These are phyloP conservation scores for Osmanthus fragrans DNA, from an alignment of 257 asterid genomes.

Conservation along the genomic window DNA sequence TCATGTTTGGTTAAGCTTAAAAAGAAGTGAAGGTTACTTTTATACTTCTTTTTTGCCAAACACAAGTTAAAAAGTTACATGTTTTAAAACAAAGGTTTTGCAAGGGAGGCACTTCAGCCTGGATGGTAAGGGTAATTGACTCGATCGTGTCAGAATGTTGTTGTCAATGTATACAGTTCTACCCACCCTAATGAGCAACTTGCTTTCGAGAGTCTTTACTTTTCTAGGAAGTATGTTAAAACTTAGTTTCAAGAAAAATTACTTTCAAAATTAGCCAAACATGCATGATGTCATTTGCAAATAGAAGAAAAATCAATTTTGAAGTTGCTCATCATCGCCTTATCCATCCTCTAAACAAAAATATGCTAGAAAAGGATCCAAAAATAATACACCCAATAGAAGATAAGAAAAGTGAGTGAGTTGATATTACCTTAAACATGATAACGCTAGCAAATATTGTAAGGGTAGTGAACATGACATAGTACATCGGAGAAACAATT, in stretches of 20 bases:
- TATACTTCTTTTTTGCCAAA: neutral
- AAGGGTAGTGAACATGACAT: conserved; percentile 82
- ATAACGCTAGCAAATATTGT: conserved; percentile 82
- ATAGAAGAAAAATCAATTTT: neutral
- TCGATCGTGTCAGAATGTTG: too few relatives aligned
- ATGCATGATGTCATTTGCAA: neutral
- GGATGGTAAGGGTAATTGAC: too few relatives aligned
- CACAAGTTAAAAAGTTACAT: too few relatives aligned
- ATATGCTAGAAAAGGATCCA: neutral
- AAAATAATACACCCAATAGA: neutral
- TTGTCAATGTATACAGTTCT: neutral
- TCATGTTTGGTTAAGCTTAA: neutral
- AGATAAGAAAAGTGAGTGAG: neutral
- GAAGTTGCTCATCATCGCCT: neutral
- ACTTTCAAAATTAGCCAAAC: neutral
- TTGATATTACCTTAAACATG: conserved; percentile 71
- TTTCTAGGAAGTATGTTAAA: neutral
- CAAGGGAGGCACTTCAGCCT: neutral
- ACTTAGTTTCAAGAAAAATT: neutral
- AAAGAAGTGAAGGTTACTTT: neutral
- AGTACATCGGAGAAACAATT: conserved; percentile 88
- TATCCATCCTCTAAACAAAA: neutral
- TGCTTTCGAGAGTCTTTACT: neutral
- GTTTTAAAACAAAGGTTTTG: too few relatives aligned
- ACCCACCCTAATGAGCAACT: neutral